Evolutionary conservation across 1,284 basidiomycete species (phyloP), one percentile per base, ranked within the genome.

Genomic region (Neotropicomus parvogracilis): DNA sequence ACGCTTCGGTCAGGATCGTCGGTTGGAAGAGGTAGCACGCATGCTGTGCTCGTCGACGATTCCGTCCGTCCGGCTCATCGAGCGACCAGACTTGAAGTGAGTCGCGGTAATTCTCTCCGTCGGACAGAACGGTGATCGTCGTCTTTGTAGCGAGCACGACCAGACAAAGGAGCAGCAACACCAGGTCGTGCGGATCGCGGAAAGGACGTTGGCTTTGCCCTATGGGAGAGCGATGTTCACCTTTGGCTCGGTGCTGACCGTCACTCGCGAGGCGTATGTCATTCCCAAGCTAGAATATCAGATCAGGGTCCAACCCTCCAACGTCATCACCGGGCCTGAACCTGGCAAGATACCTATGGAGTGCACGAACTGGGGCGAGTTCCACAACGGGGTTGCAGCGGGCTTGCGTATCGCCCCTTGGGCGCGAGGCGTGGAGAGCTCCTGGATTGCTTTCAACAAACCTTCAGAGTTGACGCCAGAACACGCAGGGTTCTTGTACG

Each of bases 351-450:
- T 89, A 47, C 72, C 78, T 5, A 57, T 66, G 4, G 94, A 95
- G 36, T 84, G 83, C 32, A 69, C 83, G 9, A 82, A 80, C 48
- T 99, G 95, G 97, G 93, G 93, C 14, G 89, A 94, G 52, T 99
- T 99, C 68, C 95, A 99, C 69, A 95, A 97, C 54, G 97, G 97
- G 14, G 95, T 97, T 0, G 91, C 94, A 2, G 88, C 92, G 2
- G 95, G 88, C 2, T 69, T 99, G 48, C 83, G 89, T 5, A 83
- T 94, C 44, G 83, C 87, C 0, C 81, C 88, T 0, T 78, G 83
- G n/a, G 80, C 85, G n/a, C 72, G 75, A 44, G 82, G 83, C 16
- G 80, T 94, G 34, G 89, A 93, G 61, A 91, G 88, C 53, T 91
- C 92, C 0, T 95, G 95, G 85, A 93, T 97, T 59, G 85, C 91